Evolutionary conservation across 192 early-diverging fungal species (phyloP).

Genomic region (Kickxella alabastrina): DNA sequence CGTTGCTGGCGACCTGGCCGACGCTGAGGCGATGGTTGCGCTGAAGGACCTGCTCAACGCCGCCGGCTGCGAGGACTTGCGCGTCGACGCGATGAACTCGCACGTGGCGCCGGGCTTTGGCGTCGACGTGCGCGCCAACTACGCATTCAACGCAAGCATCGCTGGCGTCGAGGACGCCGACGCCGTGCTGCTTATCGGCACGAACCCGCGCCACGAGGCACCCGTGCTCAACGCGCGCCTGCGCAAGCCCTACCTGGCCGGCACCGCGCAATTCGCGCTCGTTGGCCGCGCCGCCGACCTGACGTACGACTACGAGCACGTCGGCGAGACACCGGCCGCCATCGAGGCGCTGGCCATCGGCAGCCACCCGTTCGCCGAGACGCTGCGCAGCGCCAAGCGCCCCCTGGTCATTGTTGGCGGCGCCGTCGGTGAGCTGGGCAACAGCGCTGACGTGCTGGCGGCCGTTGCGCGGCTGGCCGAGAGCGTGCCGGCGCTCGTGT

Average conservation of each 20-base stretch:
- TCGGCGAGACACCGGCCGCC: slow-evolving; percentile 62
- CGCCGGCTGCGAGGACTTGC: slow-evolving; percentile 79
- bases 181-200: slow-evolving; percentile 83
- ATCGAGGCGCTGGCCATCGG: slow-evolving; percentile 70
- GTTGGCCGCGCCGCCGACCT: slow-evolving; percentile 75
- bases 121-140: slow-evolving; percentile 86
- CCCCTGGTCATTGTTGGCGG: slow-evolving; percentile 90
- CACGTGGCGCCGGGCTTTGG: slow-evolving; percentile 49
- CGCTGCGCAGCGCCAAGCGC: slow-evolving; percentile 78
- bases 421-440: slow-evolving; percentile 65
- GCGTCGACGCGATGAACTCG: slow-evolving; percentile 57
- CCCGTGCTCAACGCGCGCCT: slow-evolving; percentile 94
- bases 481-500: slow-evolving; percentile 65
- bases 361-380: slow-evolving; percentile 67
- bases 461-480: slow-evolving; percentile 72
- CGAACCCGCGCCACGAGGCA: slow-evolving; percentile 96
- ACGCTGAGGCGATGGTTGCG: slow-evolving; percentile 90
- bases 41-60: slow-evolving; percentile 94
- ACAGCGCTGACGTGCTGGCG: slow-evolving; percentile 65
- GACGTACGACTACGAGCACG: slow-evolving; percentile 88
- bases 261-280: slow-evolving; percentile 73
- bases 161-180: slow-evolving; percentile 92
- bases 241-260: slow-evolving; percentile 88
- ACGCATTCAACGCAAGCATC: slow-evolving; percentile 79
- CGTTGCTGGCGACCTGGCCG: slow-evolving; percentile 87